These are phyloP conservation scores for Diaporthe vaccinii DNA, from an alignment of 2,329 filamentous ascomycete species.

Conservation along the genomic window DNA sequence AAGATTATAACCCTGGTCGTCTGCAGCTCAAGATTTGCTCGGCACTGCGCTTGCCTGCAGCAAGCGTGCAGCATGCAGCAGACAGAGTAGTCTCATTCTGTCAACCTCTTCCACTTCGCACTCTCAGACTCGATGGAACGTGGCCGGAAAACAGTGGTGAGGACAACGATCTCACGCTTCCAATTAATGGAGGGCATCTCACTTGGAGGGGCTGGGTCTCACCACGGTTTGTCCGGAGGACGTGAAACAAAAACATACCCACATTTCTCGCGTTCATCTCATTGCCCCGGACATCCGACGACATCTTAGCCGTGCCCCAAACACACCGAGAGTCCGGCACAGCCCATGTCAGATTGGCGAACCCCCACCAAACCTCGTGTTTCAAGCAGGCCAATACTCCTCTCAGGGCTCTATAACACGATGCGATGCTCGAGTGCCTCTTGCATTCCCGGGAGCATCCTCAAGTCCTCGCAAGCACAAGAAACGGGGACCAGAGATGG, in stretches of 20 bases:
- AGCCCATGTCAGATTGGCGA: background rate
- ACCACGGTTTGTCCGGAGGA: constrained; percentile 10
- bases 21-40: background rate
- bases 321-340: constrained; percentile 9
- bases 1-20: background rate
- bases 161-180: background rate
- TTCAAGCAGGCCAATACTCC: background rate
- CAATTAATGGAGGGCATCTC: background rate
- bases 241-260: constrained; percentile 28
- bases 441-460: background rate
- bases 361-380: background rate
- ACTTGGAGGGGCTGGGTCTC: background rate
- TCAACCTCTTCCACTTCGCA: too few relatives aligned
- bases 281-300: constrained; percentile 16
- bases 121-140: background rate
- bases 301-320: background rate
- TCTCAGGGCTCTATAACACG: background rate
- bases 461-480: background rate
- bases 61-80: background rate
- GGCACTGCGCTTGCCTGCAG: background rate
- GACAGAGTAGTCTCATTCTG: background rate
- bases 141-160: too few relatives aligned
- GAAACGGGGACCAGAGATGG: background rate
- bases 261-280: constrained; percentile 27
- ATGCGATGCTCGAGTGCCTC: background rate